Base-by-base conservation (phyloP, 176 grass and related monocot genomes). In the Avena insularis region DNA sequence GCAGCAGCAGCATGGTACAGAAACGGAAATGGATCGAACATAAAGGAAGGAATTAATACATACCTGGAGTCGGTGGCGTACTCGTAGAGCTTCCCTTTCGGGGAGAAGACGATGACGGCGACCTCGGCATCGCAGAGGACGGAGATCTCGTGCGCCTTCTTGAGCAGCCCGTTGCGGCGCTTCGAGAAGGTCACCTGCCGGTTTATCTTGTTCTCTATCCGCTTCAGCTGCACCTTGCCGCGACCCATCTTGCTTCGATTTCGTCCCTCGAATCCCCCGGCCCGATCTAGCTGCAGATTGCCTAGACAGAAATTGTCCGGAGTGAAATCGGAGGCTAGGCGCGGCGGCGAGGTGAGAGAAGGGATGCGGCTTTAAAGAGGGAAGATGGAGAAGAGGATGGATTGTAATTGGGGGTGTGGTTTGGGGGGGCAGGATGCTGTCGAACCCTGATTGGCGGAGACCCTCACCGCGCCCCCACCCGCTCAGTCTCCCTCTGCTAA, bases 131-230 rank as follows among this genome's bases (percentile, higher is more conserved):
- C 93, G 79, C 93, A 95, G 82, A 95, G 84, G 61, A 95, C 78
- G 61, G 93, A 95, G 91, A 95, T 95, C 94, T 95, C 94, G 50
- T 95, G 84, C 84, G 91, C 94, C 94, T 95, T 95, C 94, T 95
- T 95, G 7, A 95, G 79, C 50, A 95, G 84, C 15, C 94, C 94
- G 19, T 84, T 90, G 33, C 93, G 82, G 60, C 93, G 83, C 91
- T 95, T 95, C 9, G 91, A 95, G 79, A 95, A 95, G 79, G 91
- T 95, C 67, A 95, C 93, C 84, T 95, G 93, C 59, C 93, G 71
- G 86, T 91, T 95, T 53, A 93, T 93, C 86, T 93, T 95, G 90
- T 95, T 93, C 93, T 95, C 93, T 89, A 95, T 95, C 88, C 93
- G 86, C 93, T 95, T 95, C 83, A 95, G 88, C 84, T 92, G 91